Evolutionary conservation across 228 moss, liverwort and hornwort species (phyloP), one percentile per base, ranked within the genome.

Genomic region (Sphagnum fallax): DNA sequence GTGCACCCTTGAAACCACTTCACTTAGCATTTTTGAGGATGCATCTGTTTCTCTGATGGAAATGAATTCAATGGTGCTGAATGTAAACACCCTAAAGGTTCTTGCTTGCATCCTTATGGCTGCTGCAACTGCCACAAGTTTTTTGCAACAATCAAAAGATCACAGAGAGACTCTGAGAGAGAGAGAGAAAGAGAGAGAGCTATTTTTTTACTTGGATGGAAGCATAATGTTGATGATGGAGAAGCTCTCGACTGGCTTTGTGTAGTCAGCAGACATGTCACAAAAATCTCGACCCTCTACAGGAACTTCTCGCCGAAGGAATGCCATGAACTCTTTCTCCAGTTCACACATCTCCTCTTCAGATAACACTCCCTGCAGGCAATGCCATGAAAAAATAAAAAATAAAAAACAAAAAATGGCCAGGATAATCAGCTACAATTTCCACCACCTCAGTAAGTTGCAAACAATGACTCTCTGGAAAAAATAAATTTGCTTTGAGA

Each of bases 231-330:
- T 96, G 53, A 96, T 87, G 61, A 92, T 91, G 32, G 92, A 87
- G 77, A 78, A 96, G 63, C 89, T 90, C 61, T 92, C 92, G 6
- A 96, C 67, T 49, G 95, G 91, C 84, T 86, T 96, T 10, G 81
- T 69, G 80, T 96, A 96, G 62, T 91, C 95, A 16, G 84, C 92
- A 12, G 95, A 92, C 95, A 96, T 96, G 84, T 96, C 95, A 72
- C 92, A 96, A 73, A 96, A 96, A 75, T 96, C 92, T 11, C 90
- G 92, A 8, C 95, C 92, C 71, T 89, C 83, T 14, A 96, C 95
- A 64, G 60, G 60, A 10, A 92, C 80, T 75, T 96, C 91, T 68
- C 86, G 86, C 73, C 81, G 80, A 11, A 96, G 72, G 62, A 92
- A 96, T 13, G 73, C 73, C 95, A 96, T 91, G 77, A 87, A 96